Percentiles rank a stretch among this genome's conserved stretches.
These are phyloP conservation scores for Komagataella populi DNA, from an alignment of 805 yeast genomes.

Conservation along the genomic window DNA sequence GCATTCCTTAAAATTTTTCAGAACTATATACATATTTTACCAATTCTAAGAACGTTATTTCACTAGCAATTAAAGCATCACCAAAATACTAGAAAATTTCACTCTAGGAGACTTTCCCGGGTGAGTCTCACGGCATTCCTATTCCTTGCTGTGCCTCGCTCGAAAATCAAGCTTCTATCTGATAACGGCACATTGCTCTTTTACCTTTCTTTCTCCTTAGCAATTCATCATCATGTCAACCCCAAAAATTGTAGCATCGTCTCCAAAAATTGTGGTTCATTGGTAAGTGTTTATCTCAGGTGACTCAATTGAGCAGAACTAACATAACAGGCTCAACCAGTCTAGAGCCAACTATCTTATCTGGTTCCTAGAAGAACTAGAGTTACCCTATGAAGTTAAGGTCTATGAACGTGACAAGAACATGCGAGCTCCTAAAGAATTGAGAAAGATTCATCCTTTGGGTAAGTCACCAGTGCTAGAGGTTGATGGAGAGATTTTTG, in stretches of 20 bases:
- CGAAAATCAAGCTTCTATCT: background rate
- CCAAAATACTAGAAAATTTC: too few species aligned
- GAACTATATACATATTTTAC: background rate
- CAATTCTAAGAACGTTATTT: background rate
- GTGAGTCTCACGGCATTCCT: too few species aligned
- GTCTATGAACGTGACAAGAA: constrained; percentile 33
- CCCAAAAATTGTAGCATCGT: background rate
- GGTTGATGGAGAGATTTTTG: constrained; percentile 23
- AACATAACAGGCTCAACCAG: constrained; percentile 25
- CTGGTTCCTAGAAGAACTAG: constrained; percentile 54
- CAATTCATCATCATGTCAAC: constrained; percentile 5
- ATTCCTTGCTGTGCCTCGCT: background rate
- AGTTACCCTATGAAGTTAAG: constrained; percentile 39
- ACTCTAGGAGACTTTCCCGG: too few species aligned
- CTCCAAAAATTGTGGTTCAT: background rate
- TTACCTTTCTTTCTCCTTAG: constrained; percentile 8
- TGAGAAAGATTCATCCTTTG: constrained; percentile 40
- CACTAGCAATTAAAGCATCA: too few species aligned
- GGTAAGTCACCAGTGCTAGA: constrained; percentile 56
- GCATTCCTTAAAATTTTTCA: background rate
- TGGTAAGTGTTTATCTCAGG: background rate
- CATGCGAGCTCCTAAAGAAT: constrained; percentile 16
- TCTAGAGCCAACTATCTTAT: constrained; percentile 49
- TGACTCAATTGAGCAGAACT: background rate
- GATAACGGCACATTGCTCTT: background rate